A percentile compares a stretch with the other conserved stretches of the same genome.
phyloP scores from a whole-genome alignment of 164 flowering plant species.

The Stephania japonica region DNA sequence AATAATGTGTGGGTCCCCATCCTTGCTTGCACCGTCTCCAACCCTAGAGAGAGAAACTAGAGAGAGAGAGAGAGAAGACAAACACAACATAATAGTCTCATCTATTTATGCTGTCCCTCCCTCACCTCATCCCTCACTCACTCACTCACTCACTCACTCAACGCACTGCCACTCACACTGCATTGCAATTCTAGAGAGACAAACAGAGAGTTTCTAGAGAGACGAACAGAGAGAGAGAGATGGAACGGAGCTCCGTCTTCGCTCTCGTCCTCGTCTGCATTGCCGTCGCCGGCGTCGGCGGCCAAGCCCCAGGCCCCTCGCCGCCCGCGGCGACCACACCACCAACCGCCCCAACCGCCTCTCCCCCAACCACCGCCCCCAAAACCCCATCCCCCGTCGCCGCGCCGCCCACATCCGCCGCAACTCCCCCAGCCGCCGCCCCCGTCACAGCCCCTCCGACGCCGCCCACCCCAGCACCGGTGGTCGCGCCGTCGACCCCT shows the following conservation, averaged over 20 bases:
- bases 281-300: slow-evolving; percentile 33
- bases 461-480: slow-evolving; percentile 15
- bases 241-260: slow-evolving; percentile 22
- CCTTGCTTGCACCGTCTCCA: not conserved
- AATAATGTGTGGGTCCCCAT: slow-evolving; percentile 6
- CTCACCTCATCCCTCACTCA: not conserved
- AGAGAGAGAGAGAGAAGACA: no score
- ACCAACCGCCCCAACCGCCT: slow-evolving; percentile 17
- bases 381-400: slow-evolving; percentile 15
- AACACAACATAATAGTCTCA: no score
- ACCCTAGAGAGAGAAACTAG: slow-evolving; percentile 1
- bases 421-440: slow-evolving; percentile 19
- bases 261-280: slow-evolving; percentile 38
- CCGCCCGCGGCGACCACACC: slow-evolving; percentile 36
- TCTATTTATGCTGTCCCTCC: slow-evolving; percentile 13
- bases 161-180: not conserved
- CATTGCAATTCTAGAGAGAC: not conserved
- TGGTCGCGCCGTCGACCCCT: slow-evolving; percentile 13
- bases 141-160: not conserved
- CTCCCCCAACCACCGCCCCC: slow-evolving; percentile 6
- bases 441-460: slow-evolving; percentile 25
- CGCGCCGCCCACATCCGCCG: slow-evolving; percentile 13
- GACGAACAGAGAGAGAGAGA: not conserved
- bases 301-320: slow-evolving; percentile 43
- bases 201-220: not conserved